A percentile compares a stretch with the other conserved stretches of the same genome.
Evolutionary conservation across 208 protist genomes (phyloP).

Genomic region (Novymonas esmeraldas): DNA sequence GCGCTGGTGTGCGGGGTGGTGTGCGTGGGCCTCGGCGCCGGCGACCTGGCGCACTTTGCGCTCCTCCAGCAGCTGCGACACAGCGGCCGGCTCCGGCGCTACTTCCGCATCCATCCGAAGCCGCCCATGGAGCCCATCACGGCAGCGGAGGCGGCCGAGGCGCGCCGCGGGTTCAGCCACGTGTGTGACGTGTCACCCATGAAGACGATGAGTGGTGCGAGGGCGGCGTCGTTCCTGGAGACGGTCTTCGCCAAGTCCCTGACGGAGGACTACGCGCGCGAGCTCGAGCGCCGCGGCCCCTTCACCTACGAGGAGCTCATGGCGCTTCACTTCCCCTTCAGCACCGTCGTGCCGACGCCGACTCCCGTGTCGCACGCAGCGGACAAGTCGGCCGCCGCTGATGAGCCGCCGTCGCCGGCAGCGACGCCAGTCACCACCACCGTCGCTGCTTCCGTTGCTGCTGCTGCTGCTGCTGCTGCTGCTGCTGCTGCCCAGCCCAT

Average conservation of each 20-base stretch:
- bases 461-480: too few relatives aligned
- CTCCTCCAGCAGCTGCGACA: conserved; percentile 37
- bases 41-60: conserved; percentile 47
- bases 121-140: conserved; percentile 47
- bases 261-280: conserved; percentile 19
- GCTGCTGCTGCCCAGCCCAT: too few relatives aligned
- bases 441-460: too few relatives aligned
- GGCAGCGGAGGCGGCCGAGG: conserved; percentile 28
- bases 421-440: too few relatives aligned
- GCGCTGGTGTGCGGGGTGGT: conserved; percentile 32
- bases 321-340: conserved; percentile 53
- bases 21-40: conserved; percentile 27
- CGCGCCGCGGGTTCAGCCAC: conserved; percentile 33
- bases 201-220: conserved; percentile 21
- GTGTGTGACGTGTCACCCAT: conserved; percentile 14
- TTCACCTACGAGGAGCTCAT: conserved; percentile 63
- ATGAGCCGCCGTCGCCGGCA: too few relatives aligned
- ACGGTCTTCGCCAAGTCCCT: conserved; percentile 46
- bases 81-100: conserved; percentile 39
- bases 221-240: conserved; percentile 40
- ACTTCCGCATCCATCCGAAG: conserved; percentile 36
- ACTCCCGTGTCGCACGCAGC: conserved; percentile 25
- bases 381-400: conserved; percentile 25
- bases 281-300: conserved; percentile 14
- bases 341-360: conserved; percentile 30